Evolutionary conservation across 1,284 basidiomycete species (phyloP).

Genomic region (Melampsora larici-populina): DNA sequence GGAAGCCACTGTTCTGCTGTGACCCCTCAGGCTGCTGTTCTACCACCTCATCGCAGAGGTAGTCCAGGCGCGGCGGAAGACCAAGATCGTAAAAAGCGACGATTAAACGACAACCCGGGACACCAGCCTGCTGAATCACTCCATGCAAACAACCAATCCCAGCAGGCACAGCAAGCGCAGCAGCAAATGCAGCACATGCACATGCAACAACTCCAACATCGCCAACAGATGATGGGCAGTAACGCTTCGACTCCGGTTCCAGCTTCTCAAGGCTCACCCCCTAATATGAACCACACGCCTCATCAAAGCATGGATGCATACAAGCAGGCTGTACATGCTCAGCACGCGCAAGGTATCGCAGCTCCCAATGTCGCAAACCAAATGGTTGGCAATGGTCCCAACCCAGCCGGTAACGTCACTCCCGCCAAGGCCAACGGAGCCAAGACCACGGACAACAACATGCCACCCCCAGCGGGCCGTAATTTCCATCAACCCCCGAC

Average conservation of each 20-base stretch:
- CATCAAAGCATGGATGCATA: slow-evolving; percentile 23
- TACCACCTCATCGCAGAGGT: slow-evolving; percentile 8
- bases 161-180: slow-evolving; percentile 13
- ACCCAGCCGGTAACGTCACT: background rate
- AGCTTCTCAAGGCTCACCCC: background rate
- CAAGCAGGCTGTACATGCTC: slow-evolving; percentile 34
- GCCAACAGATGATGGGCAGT: background rate
- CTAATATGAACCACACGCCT: background rate
- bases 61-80: slow-evolving; percentile 36
- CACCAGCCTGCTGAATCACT: background rate
- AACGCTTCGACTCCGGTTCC: slow-evolving; percentile 10
- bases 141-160: background rate
- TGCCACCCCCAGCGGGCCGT: slow-evolving; percentile 28
- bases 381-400: background rate
- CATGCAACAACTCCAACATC: background rate
- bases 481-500: slow-evolving; percentile 29
- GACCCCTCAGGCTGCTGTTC: slow-evolving; percentile 32
- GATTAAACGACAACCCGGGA: slow-evolving; percentile 18
- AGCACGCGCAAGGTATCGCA: slow-evolving; percentile 30
- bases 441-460: slow-evolving; percentile 11
- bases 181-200: slow-evolving; percentile 20
- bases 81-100: slow-evolving; percentile 40
- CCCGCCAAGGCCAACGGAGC: slow-evolving; percentile 11
- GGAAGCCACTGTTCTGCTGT: slow-evolving; percentile 16
- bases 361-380: slow-evolving; percentile 1